Evolutionary conservation across 2,329 filamentous ascomycete genomes (phyloP).

Genomic region (Ustulina deusta): DNA sequence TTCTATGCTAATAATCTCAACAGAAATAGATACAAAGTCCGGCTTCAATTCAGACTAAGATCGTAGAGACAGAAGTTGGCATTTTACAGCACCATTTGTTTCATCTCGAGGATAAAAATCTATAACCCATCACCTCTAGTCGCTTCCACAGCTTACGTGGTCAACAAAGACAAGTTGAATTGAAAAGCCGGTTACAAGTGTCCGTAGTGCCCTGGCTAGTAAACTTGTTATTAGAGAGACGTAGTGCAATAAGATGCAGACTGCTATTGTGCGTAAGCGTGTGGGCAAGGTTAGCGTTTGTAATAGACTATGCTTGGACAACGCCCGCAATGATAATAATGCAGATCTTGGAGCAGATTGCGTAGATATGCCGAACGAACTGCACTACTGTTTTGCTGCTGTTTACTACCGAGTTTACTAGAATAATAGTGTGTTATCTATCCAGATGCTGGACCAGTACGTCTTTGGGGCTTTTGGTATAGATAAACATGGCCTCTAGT

Average conservation of each 20-base stretch:
- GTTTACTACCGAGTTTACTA: slow-evolving; percentile 72
- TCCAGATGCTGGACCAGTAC: slow-evolving; percentile 58
- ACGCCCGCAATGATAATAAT: slow-evolving; percentile 55
- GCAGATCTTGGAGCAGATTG: slow-evolving; percentile 52
- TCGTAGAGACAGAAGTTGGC: too few relatives aligned
- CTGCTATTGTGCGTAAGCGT: slow-evolving; percentile 38
- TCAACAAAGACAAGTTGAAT: slow-evolving; percentile 57
- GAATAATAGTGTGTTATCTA: slow-evolving; percentile 56
- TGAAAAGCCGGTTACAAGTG: slow-evolving; percentile 71
- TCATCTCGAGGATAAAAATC: too few relatives aligned
- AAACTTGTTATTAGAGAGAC: slow-evolving; percentile 68
- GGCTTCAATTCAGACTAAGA: too few relatives aligned
- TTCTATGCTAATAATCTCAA: too few relatives aligned
- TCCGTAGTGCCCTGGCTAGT: slow-evolving; percentile 65
- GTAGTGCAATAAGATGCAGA: slow-evolving; percentile 63
- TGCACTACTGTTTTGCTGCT: slow-evolving; percentile 62
- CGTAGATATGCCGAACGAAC: slow-evolving; percentile 62
- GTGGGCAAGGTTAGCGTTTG: slow-evolving; percentile 25
- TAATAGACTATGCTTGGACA: slow-evolving; percentile 57
- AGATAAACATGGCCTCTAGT: slow-evolving; percentile 53
- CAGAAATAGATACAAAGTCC: too few relatives aligned
- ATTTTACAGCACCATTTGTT: too few relatives aligned
- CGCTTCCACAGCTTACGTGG: too few relatives aligned
- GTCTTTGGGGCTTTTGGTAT: slow-evolving; percentile 52
- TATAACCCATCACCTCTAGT: too few relatives aligned